Base-by-base conservation (phyloP, 108 stramenopile genomes). In the Skeletonema tropicum region DNA sequence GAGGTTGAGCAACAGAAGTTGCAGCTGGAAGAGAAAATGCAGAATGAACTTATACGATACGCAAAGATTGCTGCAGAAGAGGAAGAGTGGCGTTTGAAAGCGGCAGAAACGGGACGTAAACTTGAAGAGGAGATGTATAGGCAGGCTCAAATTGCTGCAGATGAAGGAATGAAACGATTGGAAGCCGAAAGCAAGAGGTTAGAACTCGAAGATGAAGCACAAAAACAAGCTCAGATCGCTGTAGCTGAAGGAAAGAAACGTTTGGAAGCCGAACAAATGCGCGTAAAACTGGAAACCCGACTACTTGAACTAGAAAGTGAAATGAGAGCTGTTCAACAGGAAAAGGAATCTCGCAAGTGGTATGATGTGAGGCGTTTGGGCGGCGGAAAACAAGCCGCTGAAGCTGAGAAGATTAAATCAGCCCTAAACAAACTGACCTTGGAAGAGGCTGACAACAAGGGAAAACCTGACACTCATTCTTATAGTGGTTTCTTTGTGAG, bases 191-290 rank as follows among this genome's bases (percentile, higher is more conserved):
- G 8, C 52, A 55, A 9, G 10, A 21, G 52, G 8, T 55, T 55
- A 23, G 9, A 55, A 9, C 17, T 55, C 9, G 52, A 55, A 55
- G 6, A 23, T 9, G 52, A 55, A 55, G 23, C 23, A 7, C 52
- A 55, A n/a, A 55, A 55, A 25, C 52, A 55, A 8, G 52, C 52
- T 25, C 52, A 55, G 52, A 55, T 55, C 2, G 52, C 52, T 55
- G 23, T n/a, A 23, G 23, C 6, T 3, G 52, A 55, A 23, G 52
- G n/a, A 8, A 10, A 21, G 23, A 55, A 55, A 55, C 52, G 52
- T 55, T 55, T 55, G 21, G 21, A 55, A 55, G 52, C 52, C 19
- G 52, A 55, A 10, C 52, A 55, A 55, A 23, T 25, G 52, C 52
- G 52, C 2, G 2, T 55, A 23, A 2, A 23, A 23, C 23, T 55